These are phyloP conservation scores for Fusarium sp. DNA, from an alignment of 2,329 filamentous ascomycete species.

Conservation along the genomic window DNA sequence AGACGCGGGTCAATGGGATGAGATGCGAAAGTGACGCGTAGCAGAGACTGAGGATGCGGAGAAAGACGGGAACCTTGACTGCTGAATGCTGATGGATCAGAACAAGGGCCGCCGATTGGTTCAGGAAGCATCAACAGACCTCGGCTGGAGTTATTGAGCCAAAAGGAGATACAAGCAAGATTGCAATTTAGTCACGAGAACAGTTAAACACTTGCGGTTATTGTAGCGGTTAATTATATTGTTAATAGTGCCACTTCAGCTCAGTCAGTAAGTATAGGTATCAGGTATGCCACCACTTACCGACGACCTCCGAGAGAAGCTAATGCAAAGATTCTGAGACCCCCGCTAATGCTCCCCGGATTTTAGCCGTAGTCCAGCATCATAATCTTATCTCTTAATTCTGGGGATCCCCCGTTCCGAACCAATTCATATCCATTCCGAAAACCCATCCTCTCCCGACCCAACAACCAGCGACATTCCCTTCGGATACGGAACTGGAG, in stretches of 20 bases:
- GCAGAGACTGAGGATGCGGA: not conserved
- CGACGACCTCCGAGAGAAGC: not conserved
- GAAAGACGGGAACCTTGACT: not conserved
- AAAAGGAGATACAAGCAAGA: not conserved
- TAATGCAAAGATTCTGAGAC: not conserved
- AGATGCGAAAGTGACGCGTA: slow-evolving; percentile 38
- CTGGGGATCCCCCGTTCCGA: slow-evolving; percentile 11
- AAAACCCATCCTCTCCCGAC: not conserved
- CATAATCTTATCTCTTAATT: not conserved
- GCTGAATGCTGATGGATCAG: too few species aligned
- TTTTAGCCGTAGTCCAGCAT: not conserved
- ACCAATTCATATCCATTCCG: slow-evolving; percentile 19
- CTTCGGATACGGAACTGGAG: not conserved
- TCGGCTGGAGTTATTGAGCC: not conserved
- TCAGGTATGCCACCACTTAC: not conserved
- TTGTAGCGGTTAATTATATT: too few species aligned
- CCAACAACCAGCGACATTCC: not conserved
- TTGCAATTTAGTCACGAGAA: not conserved
- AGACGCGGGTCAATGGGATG: slow-evolving; percentile 42
- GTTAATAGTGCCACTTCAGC: not conserved
- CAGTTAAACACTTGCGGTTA: not conserved
- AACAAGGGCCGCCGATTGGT: slow-evolving; percentile 21
- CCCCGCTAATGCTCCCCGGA: not conserved
- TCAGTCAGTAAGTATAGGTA: not conserved
- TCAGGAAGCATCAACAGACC: not conserved